Evolutionary conservation across 768 basidiomycete genomes (phyloP), one percentile per base, ranked within the genome.

Genomic region (Coprinopsis sp.): DNA sequence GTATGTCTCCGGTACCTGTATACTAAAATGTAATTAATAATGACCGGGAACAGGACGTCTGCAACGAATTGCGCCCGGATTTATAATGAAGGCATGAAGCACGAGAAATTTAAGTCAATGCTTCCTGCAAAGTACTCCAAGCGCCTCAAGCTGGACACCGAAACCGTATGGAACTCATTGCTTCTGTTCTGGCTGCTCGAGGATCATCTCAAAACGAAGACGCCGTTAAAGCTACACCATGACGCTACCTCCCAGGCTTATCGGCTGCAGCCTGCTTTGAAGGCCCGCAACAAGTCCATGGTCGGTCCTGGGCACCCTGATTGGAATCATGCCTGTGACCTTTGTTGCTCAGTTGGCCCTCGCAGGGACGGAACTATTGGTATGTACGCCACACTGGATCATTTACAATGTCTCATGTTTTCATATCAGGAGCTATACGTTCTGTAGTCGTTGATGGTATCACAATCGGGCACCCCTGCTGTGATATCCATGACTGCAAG

Each of bases 321-420:
- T 12, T 64, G 61, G 59, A 57, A 48, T 31, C 65, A 67, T 51
- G 53, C 54, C 1, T 68, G 65, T 49, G 46, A 62, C 21, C 33
- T 51, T 0, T 66, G 64, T 50, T 59, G 55, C 33, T 51, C 46
- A 25, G 37, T 58, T 13, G 23, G 47, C n/a, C n/a, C n/a, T n/a
- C n/a, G n/a, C n/a, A n/a, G n/a, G n/a, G n/a, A n/a, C n/a, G n/a
- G n/a, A n/a, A n/a, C n/a, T n/a, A n/a, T n/a, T n/a, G n/a, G n/a
- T n/a, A n/a, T n/a, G n/a, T n/a, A n/a, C n/a, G n/a, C n/a, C n/a
- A n/a, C n/a, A n/a, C n/a, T n/a, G n/a, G n/a, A n/a, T n/a, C n/a
- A n/a, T n/a, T n/a, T n/a, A n/a, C n/a, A n/a, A n/a, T n/a, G n/a
- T n/a, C n/a, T n/a, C n/a, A n/a, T n/a, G n/a, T n/a, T n/a, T n/a